Conservation (phyloP, 2,329 filamentous ascomycete species). For the Aspergillus pseudoviridinutans region DNA sequence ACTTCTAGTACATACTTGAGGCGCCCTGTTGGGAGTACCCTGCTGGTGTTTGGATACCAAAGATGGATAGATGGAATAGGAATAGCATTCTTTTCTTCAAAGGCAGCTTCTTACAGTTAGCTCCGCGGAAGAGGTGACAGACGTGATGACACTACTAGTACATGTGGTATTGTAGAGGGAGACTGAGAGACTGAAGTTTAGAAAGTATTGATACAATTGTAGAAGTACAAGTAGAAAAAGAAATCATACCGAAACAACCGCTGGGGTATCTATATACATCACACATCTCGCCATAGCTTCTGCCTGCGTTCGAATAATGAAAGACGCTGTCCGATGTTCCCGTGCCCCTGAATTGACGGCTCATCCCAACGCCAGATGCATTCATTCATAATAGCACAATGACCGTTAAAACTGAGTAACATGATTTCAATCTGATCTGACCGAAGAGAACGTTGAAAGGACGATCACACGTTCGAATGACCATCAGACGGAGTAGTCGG, state of each 20-base stretch:
- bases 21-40: background rate
- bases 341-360: background rate
- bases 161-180: background rate
- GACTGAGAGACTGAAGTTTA: background rate
- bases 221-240: background rate
- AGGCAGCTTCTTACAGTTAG: too few relatives aligned
- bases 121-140: background rate
- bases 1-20: background rate
- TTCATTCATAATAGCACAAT: background rate
- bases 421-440: background rate
- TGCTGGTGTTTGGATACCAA: background rate
- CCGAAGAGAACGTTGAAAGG: background rate
- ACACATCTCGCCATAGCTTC: constrained; percentile 1
- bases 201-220: background rate
- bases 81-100: background rate
- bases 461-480: constrained; percentile 1
- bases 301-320: background rate
- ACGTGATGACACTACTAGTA: background rate
- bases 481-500: constrained; percentile 21
- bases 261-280: constrained; percentile 22
- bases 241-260: background rate
- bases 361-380: background rate
- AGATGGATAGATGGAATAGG: background rate
- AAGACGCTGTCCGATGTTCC: background rate
- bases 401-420: background rate